A percentile compares a stretch with the other conserved stretches of the same genome.
These are phyloP conservation scores for Pseudogymnoascus sp. DNA, from an alignment of 2,329 filamentous ascomycete genomes.

Conservation along the genomic window DNA sequence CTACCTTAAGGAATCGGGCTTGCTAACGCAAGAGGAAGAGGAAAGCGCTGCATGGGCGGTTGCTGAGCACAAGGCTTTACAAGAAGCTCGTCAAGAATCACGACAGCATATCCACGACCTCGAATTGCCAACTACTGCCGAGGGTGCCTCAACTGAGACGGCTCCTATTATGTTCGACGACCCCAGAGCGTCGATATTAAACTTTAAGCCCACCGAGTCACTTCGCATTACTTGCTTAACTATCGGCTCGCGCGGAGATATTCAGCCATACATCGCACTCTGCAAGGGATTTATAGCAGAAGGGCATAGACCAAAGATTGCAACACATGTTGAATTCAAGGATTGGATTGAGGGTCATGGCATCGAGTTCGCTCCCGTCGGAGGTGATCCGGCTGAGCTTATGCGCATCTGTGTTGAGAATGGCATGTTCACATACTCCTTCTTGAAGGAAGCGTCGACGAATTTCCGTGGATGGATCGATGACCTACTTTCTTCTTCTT, in stretches of 20 bases:
- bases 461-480: slow-evolving; percentile 96
- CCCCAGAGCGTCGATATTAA: slow-evolving; percentile 74
- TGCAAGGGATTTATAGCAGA: slow-evolving; percentile 86
- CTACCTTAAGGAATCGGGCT: slow-evolving; percentile 59
- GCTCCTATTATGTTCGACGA: slow-evolving; percentile 85
- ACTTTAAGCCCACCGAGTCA: slow-evolving; percentile 76
- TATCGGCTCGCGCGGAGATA: slow-evolving; percentile 90
- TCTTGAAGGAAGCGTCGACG: slow-evolving; percentile 75
- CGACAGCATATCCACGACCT: slow-evolving; percentile 40
- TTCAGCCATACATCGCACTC: slow-evolving; percentile 93
- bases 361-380: slow-evolving; percentile 83
- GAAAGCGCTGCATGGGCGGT: slow-evolving; percentile 66
- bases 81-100: slow-evolving; percentile 57
- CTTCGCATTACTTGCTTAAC: slow-evolving; percentile 87
- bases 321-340: slow-evolving; percentile 85
- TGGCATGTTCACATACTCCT: slow-evolving; percentile 91
- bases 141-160: slow-evolving; percentile 41
- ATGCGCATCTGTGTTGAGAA: slow-evolving; percentile 96
- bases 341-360: slow-evolving; percentile 86
- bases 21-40: slow-evolving; percentile 58
- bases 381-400: slow-evolving; percentile 84
- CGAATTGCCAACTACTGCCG: slow-evolving; percentile 38
- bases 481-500: slow-evolving; percentile 72
- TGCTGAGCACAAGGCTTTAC: slow-evolving; percentile 71
- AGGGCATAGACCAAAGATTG: slow-evolving; percentile 78